A percentile compares a stretch with the other conserved stretches of the same genome.
Conservation (phyloP, 331 rosid species). For the Arachis monticola region DNA sequence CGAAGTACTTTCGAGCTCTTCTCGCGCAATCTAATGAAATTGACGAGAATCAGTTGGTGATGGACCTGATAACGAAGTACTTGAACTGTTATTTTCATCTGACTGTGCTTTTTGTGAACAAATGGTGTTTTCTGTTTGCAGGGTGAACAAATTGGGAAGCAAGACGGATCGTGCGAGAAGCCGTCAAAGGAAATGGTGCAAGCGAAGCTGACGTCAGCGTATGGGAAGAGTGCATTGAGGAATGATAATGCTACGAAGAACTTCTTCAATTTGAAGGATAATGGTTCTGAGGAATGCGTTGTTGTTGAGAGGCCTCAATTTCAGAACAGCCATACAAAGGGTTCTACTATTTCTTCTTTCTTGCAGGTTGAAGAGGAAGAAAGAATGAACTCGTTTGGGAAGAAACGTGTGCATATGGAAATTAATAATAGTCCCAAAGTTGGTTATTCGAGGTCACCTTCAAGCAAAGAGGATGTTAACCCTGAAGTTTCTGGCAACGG, state of each 20-base stretch:
- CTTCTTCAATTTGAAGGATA: constrained; percentile 49
- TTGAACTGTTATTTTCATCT: neutral
- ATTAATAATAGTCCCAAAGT: constrained; percentile 51
- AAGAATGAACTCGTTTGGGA: constrained; percentile 47
- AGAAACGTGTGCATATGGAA: constrained; percentile 72
- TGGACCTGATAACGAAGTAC: neutral
- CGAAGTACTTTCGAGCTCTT: constrained; percentile 73
- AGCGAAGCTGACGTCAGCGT: constrained; percentile 55
- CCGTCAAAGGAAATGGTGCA: constrained; percentile 54
- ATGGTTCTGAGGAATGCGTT: constrained; percentile 54
- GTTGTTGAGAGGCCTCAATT: constrained; percentile 58
- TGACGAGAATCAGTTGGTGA: constrained; percentile 43
- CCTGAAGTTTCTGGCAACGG: constrained; percentile 51
- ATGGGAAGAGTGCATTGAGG: constrained; percentile 49
- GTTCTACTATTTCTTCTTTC: constrained; percentile 46
- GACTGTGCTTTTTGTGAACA: constrained; percentile 2
- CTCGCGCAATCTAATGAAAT: constrained; percentile 56
- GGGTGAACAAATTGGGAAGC: constrained; percentile 59
- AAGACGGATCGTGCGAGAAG: constrained; percentile 44
- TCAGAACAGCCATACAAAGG: constrained; percentile 42
- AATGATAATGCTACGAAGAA: constrained; percentile 47
- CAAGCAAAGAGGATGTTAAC: constrained; percentile 58
- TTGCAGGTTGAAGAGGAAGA: constrained; percentile 55
- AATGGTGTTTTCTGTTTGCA: constrained; percentile 19
- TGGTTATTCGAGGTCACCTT: constrained; percentile 62